Evolutionary conservation across 2,329 filamentous ascomycete species (phyloP).

Genomic region (Emmonsiellopsis sp.): DNA sequence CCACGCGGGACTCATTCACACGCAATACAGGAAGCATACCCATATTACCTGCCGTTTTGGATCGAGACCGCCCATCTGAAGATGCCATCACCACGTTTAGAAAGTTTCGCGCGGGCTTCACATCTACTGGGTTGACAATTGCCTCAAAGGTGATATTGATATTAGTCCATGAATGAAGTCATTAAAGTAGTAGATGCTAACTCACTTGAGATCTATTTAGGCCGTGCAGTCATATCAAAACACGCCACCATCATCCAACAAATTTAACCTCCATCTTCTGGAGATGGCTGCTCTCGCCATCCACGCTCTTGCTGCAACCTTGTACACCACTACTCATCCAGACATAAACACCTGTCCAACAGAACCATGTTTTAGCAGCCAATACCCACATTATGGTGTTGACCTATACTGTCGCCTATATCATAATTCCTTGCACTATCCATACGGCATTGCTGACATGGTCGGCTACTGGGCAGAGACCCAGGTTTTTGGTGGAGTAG

Average conservation of each 20-base stretch:
- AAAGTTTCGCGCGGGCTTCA: background rate
- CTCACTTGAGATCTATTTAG: background rate
- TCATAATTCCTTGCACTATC: conserved; percentile 11
- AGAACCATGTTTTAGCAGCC: background rate
- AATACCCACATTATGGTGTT: background rate
- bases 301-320: conserved; percentile 1
- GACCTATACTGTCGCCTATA: background rate
- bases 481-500: conserved; percentile 17
- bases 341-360: background rate
- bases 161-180: background rate
- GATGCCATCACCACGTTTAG: background rate
- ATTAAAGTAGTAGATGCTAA: background rate
- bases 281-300: conserved; percentile 4
- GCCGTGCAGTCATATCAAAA: conserved; percentile 6
- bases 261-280: conserved; percentile 3
- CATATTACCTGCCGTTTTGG: background rate
- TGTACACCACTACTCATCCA: background rate
- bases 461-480: conserved; percentile 20
- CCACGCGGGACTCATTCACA: background rate
- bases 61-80: background rate
- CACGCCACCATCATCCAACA: background rate
- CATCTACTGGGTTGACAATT: background rate
- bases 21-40: background rate
- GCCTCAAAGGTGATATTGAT: background rate
- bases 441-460: conserved; percentile 16